Conservation (phyloP, 2,329 filamentous ascomycete species). For the Neurospora sp. region DNA sequence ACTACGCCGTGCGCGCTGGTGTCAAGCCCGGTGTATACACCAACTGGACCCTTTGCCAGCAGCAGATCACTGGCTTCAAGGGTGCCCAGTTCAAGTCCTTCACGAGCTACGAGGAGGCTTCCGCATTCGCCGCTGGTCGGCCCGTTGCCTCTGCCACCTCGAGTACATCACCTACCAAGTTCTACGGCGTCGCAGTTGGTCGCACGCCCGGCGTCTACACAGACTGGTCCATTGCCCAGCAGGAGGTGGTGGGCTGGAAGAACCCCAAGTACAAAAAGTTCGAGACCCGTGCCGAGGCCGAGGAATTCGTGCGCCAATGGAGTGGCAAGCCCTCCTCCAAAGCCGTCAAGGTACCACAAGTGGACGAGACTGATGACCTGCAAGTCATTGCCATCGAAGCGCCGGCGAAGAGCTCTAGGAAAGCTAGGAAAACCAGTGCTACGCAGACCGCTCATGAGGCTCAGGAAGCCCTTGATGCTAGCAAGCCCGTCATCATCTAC, state of each 20-base stretch:
- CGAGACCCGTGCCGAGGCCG: conserved; percentile 57
- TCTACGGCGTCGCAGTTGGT: conserved; percentile 54
- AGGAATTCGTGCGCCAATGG: conserved; percentile 56
- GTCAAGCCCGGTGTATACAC: conserved; percentile 50
- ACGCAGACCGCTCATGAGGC: conserved; percentile 12
- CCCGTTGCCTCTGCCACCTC: conserved; percentile 30
- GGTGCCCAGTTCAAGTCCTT: conserved; percentile 77
- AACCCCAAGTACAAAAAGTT: conserved; percentile 64
- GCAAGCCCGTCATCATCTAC: conserved; percentile 30
- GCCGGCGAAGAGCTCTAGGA: conserved; percentile 26
- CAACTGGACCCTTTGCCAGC: conserved; percentile 50
- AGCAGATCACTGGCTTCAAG: conserved; percentile 48
- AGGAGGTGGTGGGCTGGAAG: conserved; percentile 65
- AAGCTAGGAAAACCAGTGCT: conserved; percentile 16
- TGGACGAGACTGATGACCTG: conserved; percentile 15
- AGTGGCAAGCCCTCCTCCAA: conserved; percentile 34
- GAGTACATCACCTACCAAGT: conserved; percentile 33
- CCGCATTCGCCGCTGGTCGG: conserved; percentile 60
- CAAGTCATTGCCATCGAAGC: conserved; percentile 18
- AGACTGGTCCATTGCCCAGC: conserved; percentile 58
- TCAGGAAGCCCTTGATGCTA: conserved; percentile 24
- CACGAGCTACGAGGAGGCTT: conserved; percentile 60
- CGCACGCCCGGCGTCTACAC: conserved; percentile 48
- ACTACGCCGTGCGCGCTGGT: conserved; percentile 52
- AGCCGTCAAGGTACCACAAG: conserved; percentile 15